Evolutionary conservation across 2,329 filamentous ascomycete species (phyloP).

Genomic region (Cadophora luteo-olivacea): DNA sequence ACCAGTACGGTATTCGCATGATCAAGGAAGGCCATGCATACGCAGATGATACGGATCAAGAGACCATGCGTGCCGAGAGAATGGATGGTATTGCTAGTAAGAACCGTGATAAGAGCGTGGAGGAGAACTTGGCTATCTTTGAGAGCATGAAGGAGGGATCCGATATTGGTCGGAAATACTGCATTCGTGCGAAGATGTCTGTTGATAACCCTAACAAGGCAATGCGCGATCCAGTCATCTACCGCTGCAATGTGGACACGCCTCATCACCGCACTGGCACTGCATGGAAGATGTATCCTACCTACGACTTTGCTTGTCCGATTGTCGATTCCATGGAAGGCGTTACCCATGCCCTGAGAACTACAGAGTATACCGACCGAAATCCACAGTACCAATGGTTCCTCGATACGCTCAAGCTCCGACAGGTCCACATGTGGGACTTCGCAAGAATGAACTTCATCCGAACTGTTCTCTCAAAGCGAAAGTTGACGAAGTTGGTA

Average conservation of each 20-base stretch:
- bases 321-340: conserved; percentile 83
- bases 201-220: conserved; percentile 94
- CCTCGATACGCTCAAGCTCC: conserved; percentile 73
- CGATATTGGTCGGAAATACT: conserved; percentile 81
- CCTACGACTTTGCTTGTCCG: conserved; percentile 86
- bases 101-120: conserved; percentile 77
- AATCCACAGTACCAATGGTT: conserved; percentile 91
- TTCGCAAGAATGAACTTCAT: conserved; percentile 87
- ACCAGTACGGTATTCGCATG: conserved; percentile 82
- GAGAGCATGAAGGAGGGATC: conserved; percentile 92
- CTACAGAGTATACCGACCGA: conserved; percentile 86
- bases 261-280: conserved; percentile 84
- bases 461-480: conserved; percentile 82
- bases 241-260: conserved; percentile 91
- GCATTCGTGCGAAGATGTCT: conserved; percentile 93
- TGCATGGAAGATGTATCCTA: conserved; percentile 86
- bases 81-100: conserved; percentile 84
- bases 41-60: conserved; percentile 90
- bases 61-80: conserved; percentile 85
- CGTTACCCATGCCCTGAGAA: conserved; percentile 82
- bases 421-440: conserved; percentile 84
- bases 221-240: conserved; percentile 95
- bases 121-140: conserved; percentile 86
- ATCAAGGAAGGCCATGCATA: conserved; percentile 90
- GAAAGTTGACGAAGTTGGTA: conserved; percentile 84